phyloP scores from a whole-genome alignment of 345 rosid genomes.

The Eucalyptus shirleyi region DNA sequence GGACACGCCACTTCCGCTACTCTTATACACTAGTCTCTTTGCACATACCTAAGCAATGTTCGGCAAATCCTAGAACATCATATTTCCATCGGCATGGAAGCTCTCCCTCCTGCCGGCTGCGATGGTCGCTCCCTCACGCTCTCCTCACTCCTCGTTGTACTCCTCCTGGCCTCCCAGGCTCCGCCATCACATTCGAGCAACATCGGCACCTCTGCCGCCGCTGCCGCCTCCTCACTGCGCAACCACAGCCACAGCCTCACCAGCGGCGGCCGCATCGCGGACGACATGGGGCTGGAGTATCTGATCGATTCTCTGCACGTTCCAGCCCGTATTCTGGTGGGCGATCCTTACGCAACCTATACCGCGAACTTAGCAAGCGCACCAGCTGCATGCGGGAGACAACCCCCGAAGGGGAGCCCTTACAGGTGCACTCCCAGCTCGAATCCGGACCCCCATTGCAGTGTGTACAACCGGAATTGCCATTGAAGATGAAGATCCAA shows the following conservation, averaged over 20 bases:
- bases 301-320: background rate
- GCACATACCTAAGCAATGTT: background rate
- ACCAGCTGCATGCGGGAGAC: background rate
- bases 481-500: fast-evolving
- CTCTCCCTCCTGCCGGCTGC: background rate
- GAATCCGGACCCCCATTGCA: background rate
- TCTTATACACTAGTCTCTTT: background rate
- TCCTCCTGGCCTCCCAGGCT: background rate
- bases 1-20: background rate
- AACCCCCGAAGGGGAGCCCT: background rate
- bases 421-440: background rate
- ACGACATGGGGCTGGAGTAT: background rate
- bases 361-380: fast-evolving
- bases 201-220: fast-evolving
- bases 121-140: background rate
- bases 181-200: background rate
- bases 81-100: background rate
- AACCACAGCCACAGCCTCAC: background rate
- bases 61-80: background rate
- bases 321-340: background rate
- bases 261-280: background rate
- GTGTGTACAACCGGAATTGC: fast-evolving
- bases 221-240: background rate
- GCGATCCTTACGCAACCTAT: background rate
- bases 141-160: background rate